phyloP scores from a whole-genome alignment of 2,329 filamentous ascomycete species.

The Chrysosphaeria jannelii region DNA sequence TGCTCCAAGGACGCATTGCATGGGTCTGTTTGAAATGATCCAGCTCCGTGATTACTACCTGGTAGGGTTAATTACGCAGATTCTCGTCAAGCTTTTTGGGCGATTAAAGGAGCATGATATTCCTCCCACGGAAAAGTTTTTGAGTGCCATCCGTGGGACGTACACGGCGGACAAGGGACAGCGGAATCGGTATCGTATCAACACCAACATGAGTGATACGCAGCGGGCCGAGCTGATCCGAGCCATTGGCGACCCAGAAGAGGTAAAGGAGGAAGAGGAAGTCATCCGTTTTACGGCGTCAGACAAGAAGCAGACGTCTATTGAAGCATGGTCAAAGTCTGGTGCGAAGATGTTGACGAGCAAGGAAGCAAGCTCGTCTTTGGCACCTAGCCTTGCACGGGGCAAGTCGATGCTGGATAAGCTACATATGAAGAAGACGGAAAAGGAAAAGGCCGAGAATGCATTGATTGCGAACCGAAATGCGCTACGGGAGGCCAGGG shows the following conservation, averaged over 20 bases:
- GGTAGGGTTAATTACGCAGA: constrained; percentile 48
- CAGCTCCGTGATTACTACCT: constrained; percentile 70
- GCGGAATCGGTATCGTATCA: constrained; percentile 24
- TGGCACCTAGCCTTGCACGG: constrained; percentile 16
- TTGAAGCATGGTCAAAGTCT: constrained; percentile 5
- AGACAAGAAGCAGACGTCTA: constrained; percentile 7
- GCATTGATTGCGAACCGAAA: constrained; percentile 12
- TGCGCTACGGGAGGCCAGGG: constrained; percentile 42
- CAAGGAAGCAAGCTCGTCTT: constrained; percentile 16
- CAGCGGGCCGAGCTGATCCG: constrained; percentile 61
- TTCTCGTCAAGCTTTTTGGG: constrained; percentile 59
- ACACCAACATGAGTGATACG: constrained; percentile 50
- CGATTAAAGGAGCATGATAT: constrained; percentile 54
- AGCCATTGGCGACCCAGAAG: constrained; percentile 26
- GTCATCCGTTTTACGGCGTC: constrained; percentile 8
- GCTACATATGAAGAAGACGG: constrained; percentile 13
- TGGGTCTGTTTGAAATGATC: constrained; percentile 63
- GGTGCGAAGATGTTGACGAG: constrained; percentile 8
- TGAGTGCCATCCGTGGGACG: constrained; percentile 28
- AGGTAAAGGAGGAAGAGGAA: constrained; percentile 13
- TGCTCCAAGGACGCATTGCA: constrained; percentile 27
- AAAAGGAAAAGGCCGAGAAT: constrained; percentile 11
- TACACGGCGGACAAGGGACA: constrained; percentile 27
- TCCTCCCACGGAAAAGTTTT: constrained; percentile 24
- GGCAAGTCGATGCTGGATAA: constrained; percentile 14